Evolutionary conservation across 352 stramenopile genomes (phyloP).

Genomic region (Globisporangium yorkense): DNA sequence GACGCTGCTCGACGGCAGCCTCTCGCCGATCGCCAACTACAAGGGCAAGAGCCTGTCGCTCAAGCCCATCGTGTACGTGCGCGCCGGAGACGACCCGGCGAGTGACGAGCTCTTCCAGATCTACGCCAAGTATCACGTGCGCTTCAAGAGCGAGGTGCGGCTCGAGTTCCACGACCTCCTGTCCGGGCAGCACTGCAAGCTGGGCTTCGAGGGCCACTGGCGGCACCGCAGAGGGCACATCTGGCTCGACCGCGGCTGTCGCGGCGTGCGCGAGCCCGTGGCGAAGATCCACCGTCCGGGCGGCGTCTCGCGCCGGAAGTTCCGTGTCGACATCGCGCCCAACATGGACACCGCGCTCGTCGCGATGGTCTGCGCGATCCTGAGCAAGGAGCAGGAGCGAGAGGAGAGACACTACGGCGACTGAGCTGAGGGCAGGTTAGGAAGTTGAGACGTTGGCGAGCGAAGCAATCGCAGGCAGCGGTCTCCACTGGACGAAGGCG

Average conservation of each 20-base stretch:
- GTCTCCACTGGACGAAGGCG: too few relatives aligned
- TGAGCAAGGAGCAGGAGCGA: constrained; percentile 14
- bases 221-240: background rate
- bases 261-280: background rate
- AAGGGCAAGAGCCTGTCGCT: background rate
- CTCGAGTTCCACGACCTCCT: constrained; percentile 1
- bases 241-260: constrained; percentile 3
- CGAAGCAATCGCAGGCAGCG: too few relatives aligned
- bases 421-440: background rate
- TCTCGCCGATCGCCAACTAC: background rate
- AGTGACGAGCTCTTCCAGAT: constrained; percentile 1
- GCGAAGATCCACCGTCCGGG: background rate
- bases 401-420: background rate
- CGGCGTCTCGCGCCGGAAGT: background rate
- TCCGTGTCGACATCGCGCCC: constrained; percentile 22
- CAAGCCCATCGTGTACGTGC: background rate
- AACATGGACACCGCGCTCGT: constrained; percentile 25
- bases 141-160: background rate
- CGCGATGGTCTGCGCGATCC: constrained; percentile 19
- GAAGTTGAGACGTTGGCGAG: too few relatives aligned
- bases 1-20: background rate
- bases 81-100: background rate
- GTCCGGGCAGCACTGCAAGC: background rate
- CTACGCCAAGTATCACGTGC: background rate
- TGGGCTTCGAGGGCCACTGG: constrained; percentile 6